Evolutionary conservation across 495 filamentous ascomycete species (phyloP), one percentile per base, ranked within the genome.

Genomic region (Pseudomonodictys pantanalensis): DNA sequence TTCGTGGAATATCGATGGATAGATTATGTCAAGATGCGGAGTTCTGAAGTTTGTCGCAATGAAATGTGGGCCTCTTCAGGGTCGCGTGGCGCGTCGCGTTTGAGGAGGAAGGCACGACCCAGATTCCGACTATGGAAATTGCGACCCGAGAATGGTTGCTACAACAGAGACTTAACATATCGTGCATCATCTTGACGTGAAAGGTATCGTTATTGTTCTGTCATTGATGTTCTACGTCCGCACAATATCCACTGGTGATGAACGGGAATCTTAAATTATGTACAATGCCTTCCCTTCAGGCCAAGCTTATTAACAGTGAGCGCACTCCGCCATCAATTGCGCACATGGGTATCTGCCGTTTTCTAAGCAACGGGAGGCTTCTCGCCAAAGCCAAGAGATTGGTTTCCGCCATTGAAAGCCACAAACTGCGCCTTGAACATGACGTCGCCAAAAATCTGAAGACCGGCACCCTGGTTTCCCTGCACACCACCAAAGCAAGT

Each of bases 371-470:
- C 12, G 24, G 51, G 18, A 9, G 51, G 56, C 67, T 73, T 71
- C 24, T 47, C 51, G 12, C 85, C 85, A 64, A 88, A 78, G 1
- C 84, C 84, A 20, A 88, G 72, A 20, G 73, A 72, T 66, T 75
- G 77, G 60, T 84, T 82, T 5, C 83, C 83, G 7, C 73, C 80
- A 69, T 95, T 85, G 64, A 92, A 92, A 17, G 87, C 87, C 20
- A 89, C 86, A 68, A 90, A 92, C 64, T 88, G 81, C 20, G 85
- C 79, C 73, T 89, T 90, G 68, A 95, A 83, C 68, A 95, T 85
- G 57, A 88, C 80, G 65, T 92, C 89, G 10, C 90, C 90, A 62
- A 85, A 87, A 67, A 95, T 86, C 68, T 90, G 83, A 58, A 89
- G 66, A 2, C 69, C 71, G 12, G 77, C 76, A 4, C 79, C 79